Percentiles rank a stretch among this genome's conserved stretches.
Conservation (phyloP, 2,329 filamentous ascomycete genomes). For the Cladosporium austrohemisphaericum region DNA sequence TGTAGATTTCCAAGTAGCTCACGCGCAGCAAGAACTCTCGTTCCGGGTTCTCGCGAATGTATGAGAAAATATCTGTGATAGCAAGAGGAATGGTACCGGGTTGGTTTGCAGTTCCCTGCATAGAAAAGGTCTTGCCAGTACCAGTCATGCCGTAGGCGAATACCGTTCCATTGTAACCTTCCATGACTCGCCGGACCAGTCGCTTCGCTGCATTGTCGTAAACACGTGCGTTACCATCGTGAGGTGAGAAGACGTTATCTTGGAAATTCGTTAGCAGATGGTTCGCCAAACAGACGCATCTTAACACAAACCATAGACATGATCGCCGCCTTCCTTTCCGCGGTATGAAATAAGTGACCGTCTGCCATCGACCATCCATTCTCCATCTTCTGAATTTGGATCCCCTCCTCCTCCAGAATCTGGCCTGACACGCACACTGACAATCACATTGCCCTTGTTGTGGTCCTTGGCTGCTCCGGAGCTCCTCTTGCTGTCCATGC, state of each 20-base stretch:
- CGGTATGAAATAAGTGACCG: constrained; percentile 76
- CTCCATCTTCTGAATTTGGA: constrained; percentile 62
- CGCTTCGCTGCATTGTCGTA: constrained; percentile 94
- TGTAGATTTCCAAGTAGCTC: constrained; percentile 98
- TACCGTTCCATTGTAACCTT: constrained; percentile 96
- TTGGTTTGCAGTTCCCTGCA: constrained; percentile 95
- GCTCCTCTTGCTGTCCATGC: constrained; percentile 28
- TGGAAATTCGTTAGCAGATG: constrained; percentile 16
- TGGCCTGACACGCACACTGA: constrained; percentile 89
- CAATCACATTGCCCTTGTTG: constrained; percentile 84
- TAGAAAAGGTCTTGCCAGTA: constrained; percentile 97
- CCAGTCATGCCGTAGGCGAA: constrained; percentile 99
- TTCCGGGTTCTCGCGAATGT: constrained; percentile 93
- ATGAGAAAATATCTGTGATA: constrained; percentile 98
- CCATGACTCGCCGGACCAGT: constrained; percentile 93
- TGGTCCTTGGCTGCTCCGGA: constrained; percentile 55
- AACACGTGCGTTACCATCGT: constrained; percentile 90
- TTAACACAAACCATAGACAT: constrained; percentile 71
- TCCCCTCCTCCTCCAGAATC: constrained; percentile 63
- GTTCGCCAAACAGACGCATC: neutral
- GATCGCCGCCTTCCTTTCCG: constrained; percentile 87
- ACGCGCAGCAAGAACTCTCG: constrained; percentile 92
- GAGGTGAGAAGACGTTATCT: constrained; percentile 96
- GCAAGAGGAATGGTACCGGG: constrained; percentile 95
- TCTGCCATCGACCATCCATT: constrained; percentile 89